Evolutionary conservation across 352 stramenopile species (phyloP).

Genomic region (Phytopythium boreale): DNA sequence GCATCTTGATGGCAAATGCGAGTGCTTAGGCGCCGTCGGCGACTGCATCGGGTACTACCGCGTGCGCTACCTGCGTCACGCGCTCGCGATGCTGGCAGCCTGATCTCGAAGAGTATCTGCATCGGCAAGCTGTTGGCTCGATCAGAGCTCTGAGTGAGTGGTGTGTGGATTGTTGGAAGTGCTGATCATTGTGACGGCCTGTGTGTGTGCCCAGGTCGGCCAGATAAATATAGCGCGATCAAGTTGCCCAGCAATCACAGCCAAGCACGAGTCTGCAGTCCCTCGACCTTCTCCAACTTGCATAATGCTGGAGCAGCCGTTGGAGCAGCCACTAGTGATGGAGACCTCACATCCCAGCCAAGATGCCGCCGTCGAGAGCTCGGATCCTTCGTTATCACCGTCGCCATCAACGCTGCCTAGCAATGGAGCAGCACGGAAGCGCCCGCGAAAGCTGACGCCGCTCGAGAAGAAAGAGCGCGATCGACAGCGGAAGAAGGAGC

Average conservation of each 20-base stretch:
- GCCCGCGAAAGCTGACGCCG: slow-evolving; percentile 29
- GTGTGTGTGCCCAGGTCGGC: too few relatives aligned
- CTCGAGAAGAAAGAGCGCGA: slow-evolving; percentile 53
- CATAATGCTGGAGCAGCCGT: neutral
- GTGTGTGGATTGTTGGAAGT: too few relatives aligned
- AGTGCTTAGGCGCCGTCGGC: too few relatives aligned
- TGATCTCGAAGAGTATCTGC: too few relatives aligned
- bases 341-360: neutral
- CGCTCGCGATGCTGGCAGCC: too few relatives aligned
- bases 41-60: too few relatives aligned
- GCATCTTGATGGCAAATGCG: too few relatives aligned
- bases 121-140: too few relatives aligned
- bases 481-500: slow-evolving; percentile 45
- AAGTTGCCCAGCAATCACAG: neutral
- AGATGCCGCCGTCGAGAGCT: neutral
- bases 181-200: too few relatives aligned
- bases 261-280: neutral
- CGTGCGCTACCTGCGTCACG: too few relatives aligned
- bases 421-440: slow-evolving; percentile 9
- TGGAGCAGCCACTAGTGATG: neutral
- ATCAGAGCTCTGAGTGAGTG: too few relatives aligned
- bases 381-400: neutral
- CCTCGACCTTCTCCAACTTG: neutral
- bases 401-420: neutral
- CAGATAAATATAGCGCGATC: slow-evolving; percentile 1